Base-by-base conservation (phyloP, 208 protist species). In the Crithidia bombi region DNA sequence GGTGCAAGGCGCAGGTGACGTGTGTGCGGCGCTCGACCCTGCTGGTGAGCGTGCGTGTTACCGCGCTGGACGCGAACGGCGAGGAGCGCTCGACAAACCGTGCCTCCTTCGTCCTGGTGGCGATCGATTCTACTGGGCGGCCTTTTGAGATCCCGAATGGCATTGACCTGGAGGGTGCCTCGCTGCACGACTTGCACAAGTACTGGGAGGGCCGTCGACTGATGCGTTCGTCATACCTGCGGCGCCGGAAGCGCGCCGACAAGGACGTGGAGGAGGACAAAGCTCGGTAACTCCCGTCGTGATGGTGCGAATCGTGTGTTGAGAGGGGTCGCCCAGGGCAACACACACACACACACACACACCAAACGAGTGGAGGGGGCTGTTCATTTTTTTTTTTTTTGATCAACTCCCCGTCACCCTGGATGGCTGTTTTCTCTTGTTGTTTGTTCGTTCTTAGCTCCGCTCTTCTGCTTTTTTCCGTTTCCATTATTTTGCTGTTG, bases 91-190 rank as follows among this genome's bases (percentile, higher is more conserved):
- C 56, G 11, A 86, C 79, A 7, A 90, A 85, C 72, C 50, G 65
- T 21, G 81, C 81, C 35, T 61, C 66, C 15, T 90, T 87, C 59
- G 30, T 90, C 10, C 65, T 90, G 33, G 55, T 85, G 21, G 66
- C 51, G 33, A 49, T 79, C 36, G 75, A 85, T 35, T 54, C 67
- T 10, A 5, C 39, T 0, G 76, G 71, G 3, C 55, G 36, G 44
- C 61, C 58, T 4, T 63, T 69, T 35, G 56, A 69, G 46, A 76
- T 89, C 46, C 46, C 21, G 23, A 75, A 52, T 19, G 76, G 84
- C 19, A 65, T 86, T 51, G 81, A 86, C 51, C 68, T 90, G 26
- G 26, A 67, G 19, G 74, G 55, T 3, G 75, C 65, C 14, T 55
- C 77, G 25, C 66, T 58, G 58, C 51, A 71, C 23, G 67, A 86